Base-by-base conservation (phyloP, 371 early-diverging fungal genomes). In the Rhizopus stolonifer region DNA sequence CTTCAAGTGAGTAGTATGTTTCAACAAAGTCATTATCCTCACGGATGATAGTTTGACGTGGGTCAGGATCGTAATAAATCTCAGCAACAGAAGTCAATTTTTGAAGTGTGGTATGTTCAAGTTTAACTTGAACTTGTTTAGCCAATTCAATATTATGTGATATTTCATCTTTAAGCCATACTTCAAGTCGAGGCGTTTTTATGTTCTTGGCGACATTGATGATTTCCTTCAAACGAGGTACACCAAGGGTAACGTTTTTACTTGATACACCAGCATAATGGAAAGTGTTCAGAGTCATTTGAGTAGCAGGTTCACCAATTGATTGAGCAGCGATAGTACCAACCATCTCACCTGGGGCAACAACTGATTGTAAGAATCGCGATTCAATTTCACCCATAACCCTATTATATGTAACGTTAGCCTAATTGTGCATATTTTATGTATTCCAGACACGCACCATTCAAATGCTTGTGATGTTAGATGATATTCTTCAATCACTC, bases 211-310 rank as follows among this genome's bases (percentile, higher is more conserved):
- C 95, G 13, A 98, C 96, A 81, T 99, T 99, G 71, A 99, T 98
- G 49, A 99, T 94, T 86, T 99, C 99, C 84, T 99, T 99, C 57
- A 99, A 80, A 74, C 99, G 93, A 31, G 99, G 99, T 23, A 99
- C 99, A 83, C 99, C 99, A 54, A 93, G 87, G 2, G 99, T 99
- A 11, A 98, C 98, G 64, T 95, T 97, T 77, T 95, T 95, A 61
- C 89, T 89, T 32, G 93, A 86, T 44, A 99, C 98, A 88, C 99
- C 99, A 58, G 99, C 99, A 75, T 88, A 90, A 80, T 99, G 99
- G 93, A 99, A 99, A 51, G 99, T 99, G 72, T 99, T 99, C 54
- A 99, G 77, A 19, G 99, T 99, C 99, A 99, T 99, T 69, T 99
- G 99, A 17, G 99, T 99, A 15, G 99, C 99, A 46, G 99, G 99